These are phyloP conservation scores for Phaeoacremonium minimum DNA, from an alignment of 2,329 filamentous ascomycete species.

Conservation along the genomic window DNA sequence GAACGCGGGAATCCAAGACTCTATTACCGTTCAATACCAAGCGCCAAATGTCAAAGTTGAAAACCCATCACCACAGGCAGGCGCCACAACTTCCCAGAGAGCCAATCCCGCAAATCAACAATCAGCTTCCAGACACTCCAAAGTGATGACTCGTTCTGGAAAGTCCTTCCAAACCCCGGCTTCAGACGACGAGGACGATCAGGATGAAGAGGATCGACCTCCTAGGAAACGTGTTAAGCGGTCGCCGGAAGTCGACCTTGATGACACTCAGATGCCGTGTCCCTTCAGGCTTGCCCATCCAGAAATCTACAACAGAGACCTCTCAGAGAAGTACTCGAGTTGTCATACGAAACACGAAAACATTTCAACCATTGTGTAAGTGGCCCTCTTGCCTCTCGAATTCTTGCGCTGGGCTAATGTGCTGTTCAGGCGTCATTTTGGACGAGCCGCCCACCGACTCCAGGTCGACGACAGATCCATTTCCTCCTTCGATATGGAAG, in stretches of 20 bases:
- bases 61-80: background rate
- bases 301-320: slow-evolving; percentile 15
- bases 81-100: background rate
- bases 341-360: slow-evolving; percentile 25
- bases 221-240: slow-evolving; percentile 14
- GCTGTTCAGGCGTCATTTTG: slow-evolving; percentile 24
- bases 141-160: background rate
- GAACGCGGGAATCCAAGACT: too few species aligned
- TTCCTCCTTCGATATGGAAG: slow-evolving; percentile 22
- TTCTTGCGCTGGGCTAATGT: too few species aligned
- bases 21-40: background rate
- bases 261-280: slow-evolving; percentile 20
- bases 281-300: slow-evolving; percentile 13
- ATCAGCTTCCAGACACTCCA: background rate
- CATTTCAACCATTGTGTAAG: slow-evolving; percentile 28
- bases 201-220: slow-evolving; percentile 5
- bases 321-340: slow-evolving; percentile 19
- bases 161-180: too few species aligned
- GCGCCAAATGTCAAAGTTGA: background rate
- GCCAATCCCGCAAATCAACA: background rate
- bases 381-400: too few species aligned
- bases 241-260: slow-evolving; percentile 9
- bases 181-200: slow-evolving; percentile 6
- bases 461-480: slow-evolving; percentile 15
- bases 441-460: slow-evolving; percentile 23